These are phyloP conservation scores for Debaryomyces castellii DNA, from an alignment of 805 yeast species.

Conservation along the genomic window DNA sequence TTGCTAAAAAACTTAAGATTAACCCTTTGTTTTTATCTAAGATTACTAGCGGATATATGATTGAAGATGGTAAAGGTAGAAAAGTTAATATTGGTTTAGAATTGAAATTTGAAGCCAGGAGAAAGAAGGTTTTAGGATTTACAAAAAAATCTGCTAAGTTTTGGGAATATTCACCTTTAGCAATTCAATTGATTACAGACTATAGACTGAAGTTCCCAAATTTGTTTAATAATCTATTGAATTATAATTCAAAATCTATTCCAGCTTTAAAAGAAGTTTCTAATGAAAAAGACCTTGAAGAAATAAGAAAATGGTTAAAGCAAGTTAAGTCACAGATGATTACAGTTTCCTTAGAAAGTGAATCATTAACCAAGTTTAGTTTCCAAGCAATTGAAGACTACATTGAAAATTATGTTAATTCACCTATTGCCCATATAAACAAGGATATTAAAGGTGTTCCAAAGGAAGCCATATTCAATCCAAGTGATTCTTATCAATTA, in stretches of 20 bases:
- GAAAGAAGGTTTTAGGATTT: constrained; percentile 85
- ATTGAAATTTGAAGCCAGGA: constrained; percentile 75
- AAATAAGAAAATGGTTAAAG: constrained; percentile 48
- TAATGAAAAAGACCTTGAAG: constrained; percentile 44
- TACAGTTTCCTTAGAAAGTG: constrained; percentile 73
- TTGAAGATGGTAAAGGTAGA: constrained; percentile 48
- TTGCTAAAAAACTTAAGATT: constrained; percentile 55
- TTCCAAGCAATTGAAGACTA: constrained; percentile 67
- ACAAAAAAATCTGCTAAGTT: constrained; percentile 58
- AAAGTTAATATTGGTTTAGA: constrained; percentile 76
- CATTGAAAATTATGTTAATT: constrained; percentile 47
- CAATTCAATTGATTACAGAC: constrained; percentile 61
- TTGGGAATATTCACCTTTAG: constrained; percentile 84
- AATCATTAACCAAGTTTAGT: constrained; percentile 67
- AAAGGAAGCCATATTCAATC: constrained; percentile 74
- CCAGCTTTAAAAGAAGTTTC: constrained; percentile 34
- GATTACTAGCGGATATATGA: constrained; percentile 70
- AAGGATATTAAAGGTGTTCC: constrained; percentile 81
- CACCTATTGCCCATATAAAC: constrained; percentile 41
- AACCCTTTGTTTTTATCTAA: constrained; percentile 69
- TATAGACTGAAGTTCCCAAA: constrained; percentile 64
- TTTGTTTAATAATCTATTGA: constrained; percentile 45
- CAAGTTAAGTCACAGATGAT: constrained; percentile 48
- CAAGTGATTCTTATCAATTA: constrained; percentile 67
- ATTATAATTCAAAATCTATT: constrained; percentile 24